A percentile compares a stretch with the other conserved stretches of the same genome.
Conservation (phyloP, 805 yeast genomes). For the Candida loeiensis region DNA sequence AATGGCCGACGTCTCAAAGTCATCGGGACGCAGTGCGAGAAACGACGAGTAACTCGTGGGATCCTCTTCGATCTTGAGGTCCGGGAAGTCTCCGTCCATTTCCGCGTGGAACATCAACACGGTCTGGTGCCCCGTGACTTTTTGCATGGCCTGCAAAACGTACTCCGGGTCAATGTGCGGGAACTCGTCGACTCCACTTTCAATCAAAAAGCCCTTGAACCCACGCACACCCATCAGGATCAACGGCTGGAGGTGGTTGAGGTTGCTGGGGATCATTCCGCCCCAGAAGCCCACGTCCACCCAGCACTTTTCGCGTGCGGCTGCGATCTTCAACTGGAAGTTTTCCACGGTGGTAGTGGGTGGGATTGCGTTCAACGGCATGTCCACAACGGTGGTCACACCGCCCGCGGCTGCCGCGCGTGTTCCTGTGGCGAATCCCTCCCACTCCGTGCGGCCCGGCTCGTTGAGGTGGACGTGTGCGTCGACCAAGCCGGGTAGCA, state of each 20-base stretch:
- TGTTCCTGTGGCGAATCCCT: constrained; percentile 95
- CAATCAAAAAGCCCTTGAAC: constrained; percentile 88
- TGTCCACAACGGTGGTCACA: constrained; percentile 90
- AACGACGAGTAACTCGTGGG: constrained; percentile 69
- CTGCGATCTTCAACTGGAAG: constrained; percentile 67
- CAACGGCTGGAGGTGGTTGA: constrained; percentile 66
- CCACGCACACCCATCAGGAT: constrained; percentile 88
- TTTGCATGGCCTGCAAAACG: constrained; percentile 62
- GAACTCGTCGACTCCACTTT: constrained; percentile 94
- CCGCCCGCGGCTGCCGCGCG: constrained; percentile 95
- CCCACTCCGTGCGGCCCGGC: constrained; percentile 99
- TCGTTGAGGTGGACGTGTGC: constrained; percentile 94
- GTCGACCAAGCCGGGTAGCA: constrained; percentile 90
- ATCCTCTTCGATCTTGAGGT: constrained; percentile 37
- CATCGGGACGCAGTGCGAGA: constrained; percentile 83
- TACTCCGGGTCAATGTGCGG: constrained; percentile 71
- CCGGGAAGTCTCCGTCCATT: constrained; percentile 36
- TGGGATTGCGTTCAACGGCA: constrained; percentile 95
- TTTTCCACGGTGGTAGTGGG: constrained; percentile 86
- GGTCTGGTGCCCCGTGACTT: constrained; percentile 61
- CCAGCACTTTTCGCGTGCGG: constrained; percentile 82
- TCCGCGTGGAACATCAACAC: constrained; percentile 92
- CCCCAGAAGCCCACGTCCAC: constrained; percentile 97
- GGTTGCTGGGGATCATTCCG: constrained; percentile 80
- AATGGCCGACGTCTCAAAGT: constrained; percentile 83